Evolutionary conservation across 306 rosid species (phyloP), one percentile per base, ranked within the genome.

Genomic region (Corylus heterophylla): DNA sequence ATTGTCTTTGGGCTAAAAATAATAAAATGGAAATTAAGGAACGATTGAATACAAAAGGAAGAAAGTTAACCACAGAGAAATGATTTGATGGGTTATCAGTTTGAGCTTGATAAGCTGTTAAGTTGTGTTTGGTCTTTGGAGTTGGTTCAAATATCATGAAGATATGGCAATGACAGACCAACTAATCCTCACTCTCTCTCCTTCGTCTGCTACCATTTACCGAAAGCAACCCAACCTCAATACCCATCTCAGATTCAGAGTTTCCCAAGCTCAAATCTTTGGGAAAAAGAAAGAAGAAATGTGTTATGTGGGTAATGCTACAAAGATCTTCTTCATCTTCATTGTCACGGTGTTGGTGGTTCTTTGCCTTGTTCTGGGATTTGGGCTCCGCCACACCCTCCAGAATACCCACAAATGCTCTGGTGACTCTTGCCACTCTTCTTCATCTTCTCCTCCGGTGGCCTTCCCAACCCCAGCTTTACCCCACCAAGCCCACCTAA

Each of bases 311-410:
- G 98, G 99, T 27, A 96, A 96, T 87, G 99, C 99, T 80, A 93
- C 99, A 72, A 96, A 93, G 97, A 96, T 93, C 98, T 96, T 93
- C 98, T 96, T 96, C 96, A 90, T 96, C 79, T 96, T 96, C 89
- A 73, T 96, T 9, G 85, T 91, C n/a, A 91, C 98, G 2, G 89
- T 88, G 14, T 84, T 91, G 4, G 82, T 91, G 45, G 92, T 93
- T 69, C 77, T 88, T 0, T 97, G 97, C 1, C 86, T 96, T 0
- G 84, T 91, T 54, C 71, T 91, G 73, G 98, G 96, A 81, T 84
- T 93, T 5, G 92, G 93, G 4, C 74, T 92, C 1, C 97, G 82
- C 58, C 93, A 81, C 39, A 80, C 52, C 79, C 82, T 79, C 88
- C 91, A 69, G 37, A 75, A 76, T 31, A 14, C 80, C 76, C 76